Conservation (phyloP, 2,329 filamentous ascomycete species). For the Aspergillus neoniger region DNA sequence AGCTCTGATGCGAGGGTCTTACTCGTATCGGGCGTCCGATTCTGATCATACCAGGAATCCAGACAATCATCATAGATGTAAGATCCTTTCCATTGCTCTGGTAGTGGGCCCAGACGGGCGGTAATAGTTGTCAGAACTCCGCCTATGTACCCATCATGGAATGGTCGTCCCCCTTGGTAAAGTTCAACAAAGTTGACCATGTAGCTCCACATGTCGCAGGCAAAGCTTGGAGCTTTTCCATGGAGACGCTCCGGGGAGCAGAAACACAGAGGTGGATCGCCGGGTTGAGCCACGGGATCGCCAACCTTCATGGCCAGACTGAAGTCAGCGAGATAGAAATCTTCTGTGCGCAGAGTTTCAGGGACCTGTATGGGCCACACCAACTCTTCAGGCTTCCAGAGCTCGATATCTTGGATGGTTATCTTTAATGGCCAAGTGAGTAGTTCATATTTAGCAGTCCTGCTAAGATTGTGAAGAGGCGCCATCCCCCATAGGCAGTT, state of each 20-base stretch:
- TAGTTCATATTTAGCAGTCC: constrained; percentile 29
- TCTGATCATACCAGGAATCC: constrained; percentile 34
- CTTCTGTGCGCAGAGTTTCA: constrained; percentile 23
- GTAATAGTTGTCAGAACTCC: constrained; percentile 25
- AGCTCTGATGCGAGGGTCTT: constrained; percentile 15
- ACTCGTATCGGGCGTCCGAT: constrained; percentile 9
- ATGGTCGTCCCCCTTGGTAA: constrained; percentile 25
- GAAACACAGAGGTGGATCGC: constrained; percentile 13
- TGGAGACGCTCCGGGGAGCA: constrained; percentile 33
- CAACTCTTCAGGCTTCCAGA: constrained; percentile 30
- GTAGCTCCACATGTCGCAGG: constrained; percentile 37
- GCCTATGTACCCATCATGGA: constrained; percentile 16
- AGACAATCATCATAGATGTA: constrained; percentile 15
- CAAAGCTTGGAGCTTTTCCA: constrained; percentile 25
- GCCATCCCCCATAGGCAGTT: constrained; percentile 34
- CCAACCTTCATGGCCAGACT: constrained; percentile 28
- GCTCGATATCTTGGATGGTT: constrained; percentile 26
- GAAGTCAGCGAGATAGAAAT: constrained; percentile 35
- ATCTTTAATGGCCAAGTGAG: constrained; percentile 28
- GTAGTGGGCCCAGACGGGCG: constrained; percentile 28
- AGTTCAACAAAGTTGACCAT: constrained; percentile 30
- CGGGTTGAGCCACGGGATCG: constrained; percentile 10
- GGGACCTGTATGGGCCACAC: constrained; percentile 25
- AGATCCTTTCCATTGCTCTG: constrained; percentile 27
- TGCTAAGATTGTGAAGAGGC: constrained; percentile 25